Evolutionary conservation across 192 early-diverging fungal species (phyloP), one percentile per base, ranked within the genome.

Genomic region (Mortierella hygrophila): DNA sequence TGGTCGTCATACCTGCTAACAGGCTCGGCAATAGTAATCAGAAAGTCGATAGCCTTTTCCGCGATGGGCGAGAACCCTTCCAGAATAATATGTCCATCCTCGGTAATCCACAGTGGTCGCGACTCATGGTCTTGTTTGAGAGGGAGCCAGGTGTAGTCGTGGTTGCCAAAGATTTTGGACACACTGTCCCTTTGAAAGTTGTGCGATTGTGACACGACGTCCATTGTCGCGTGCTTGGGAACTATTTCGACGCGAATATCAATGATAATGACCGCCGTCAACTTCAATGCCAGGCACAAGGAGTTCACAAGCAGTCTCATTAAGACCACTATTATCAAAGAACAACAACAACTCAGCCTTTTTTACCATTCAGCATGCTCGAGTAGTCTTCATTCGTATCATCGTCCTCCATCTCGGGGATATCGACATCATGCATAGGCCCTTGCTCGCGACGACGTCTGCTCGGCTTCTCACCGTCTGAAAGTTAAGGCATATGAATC

Each of bases 41-140:
- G 86, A 83, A 99, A 98, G 91, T 99, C 99, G 68, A 97, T 95
- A 0, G 98, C 98, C 80, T 98, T 95, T 76, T 97, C 96, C 13
- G 97, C 94, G 81, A 99, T 97, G 8, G 97, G 97, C 11, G 98
- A 99, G 72, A 99, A 99, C 20, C 96, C 96, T 91, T 99, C 99
- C 1, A 99, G 91, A 60, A 97, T 96, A 77, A 99, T 96, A 63
- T 94, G 91, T 6, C 95, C 93, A 89, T 91, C 95, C 69, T 93
- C 94, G 82, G 92, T 94, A 74, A 99, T 97, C 95, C 95, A 99
- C 29, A 99, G 90, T 29, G 99, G 99, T 35, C 99, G 93, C 18
- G 94, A 92, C 52, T 87, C 88, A 88, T 98, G 97, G 90, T 99
- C 98, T 0, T 88, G 80, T 89, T 99, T 99, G 70, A 99, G 93